Conservation (phyloP, 306 rosid species). For the Vigna nakashimae region DNA sequence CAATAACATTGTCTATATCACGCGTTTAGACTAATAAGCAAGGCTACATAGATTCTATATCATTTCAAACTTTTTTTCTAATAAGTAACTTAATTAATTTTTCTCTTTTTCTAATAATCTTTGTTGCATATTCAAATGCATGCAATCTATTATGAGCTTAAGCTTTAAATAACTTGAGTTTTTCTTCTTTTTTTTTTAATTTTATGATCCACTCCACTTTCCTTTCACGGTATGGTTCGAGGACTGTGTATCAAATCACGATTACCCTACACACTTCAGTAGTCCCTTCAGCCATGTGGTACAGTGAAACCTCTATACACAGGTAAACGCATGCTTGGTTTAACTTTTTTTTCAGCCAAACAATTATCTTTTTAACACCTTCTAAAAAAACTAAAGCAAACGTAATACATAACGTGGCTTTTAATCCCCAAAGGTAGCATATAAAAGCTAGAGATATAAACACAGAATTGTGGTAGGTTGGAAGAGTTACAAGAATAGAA, state of each 20-base stretch:
- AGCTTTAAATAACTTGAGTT: background rate
- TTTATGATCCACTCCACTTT: background rate
- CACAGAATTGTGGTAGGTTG: background rate
- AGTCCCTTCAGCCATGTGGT: background rate
- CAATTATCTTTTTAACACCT: background rate
- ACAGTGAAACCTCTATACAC: background rate
- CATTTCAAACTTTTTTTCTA: background rate
- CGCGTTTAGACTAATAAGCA: conserved; percentile 1
- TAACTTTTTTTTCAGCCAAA: background rate
- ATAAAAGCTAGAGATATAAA: background rate
- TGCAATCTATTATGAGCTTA: conserved; percentile 1
- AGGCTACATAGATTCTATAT: conserved; percentile 11
- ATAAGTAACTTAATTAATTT: too few relatives aligned
- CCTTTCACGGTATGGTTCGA: background rate
- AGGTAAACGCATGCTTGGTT: conserved; percentile 8
- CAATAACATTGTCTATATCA: background rate
- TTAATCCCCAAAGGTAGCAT: background rate
- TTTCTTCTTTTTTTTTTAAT: background rate
- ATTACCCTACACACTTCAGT: background rate
- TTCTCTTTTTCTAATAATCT: too few relatives aligned
- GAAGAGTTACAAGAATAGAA: background rate
- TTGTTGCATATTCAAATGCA: background rate
- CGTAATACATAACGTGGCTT: background rate
- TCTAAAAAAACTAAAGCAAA: background rate
- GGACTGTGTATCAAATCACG: background rate